phyloP scores from a whole-genome alignment of 1,284 basidiomycete species.

The Ganoderma meredithae region DNA sequence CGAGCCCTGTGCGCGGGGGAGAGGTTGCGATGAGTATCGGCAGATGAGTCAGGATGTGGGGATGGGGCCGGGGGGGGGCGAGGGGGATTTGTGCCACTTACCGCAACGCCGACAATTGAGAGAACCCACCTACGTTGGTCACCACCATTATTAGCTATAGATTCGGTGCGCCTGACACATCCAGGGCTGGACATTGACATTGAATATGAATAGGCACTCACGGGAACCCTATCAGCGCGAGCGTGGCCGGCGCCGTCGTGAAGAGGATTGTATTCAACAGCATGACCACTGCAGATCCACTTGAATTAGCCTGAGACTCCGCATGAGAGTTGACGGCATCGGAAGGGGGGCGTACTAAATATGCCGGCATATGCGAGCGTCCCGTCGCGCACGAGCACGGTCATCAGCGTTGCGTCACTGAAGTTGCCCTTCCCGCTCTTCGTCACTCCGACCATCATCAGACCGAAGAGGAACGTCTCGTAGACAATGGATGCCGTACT shows the following conservation, averaged over 20 bases:
- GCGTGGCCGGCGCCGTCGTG: slow-evolving; percentile 36
- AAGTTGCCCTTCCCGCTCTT: slow-evolving; percentile 37
- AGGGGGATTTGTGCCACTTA: slow-evolving; percentile 18
- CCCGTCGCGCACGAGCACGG: slow-evolving; percentile 46
- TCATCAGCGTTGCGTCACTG: slow-evolving; percentile 41
- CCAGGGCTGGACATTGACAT: too few relatives aligned
- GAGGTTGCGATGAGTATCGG: not conserved
- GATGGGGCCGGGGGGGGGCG: not conserved
- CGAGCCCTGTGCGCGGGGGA: slow-evolving; percentile 30
- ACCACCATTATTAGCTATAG: not conserved
- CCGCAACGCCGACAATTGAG: slow-evolving; percentile 36
- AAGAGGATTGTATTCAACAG: slow-evolving; percentile 39
- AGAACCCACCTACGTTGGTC: slow-evolving; percentile 35
- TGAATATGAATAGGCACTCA: slow-evolving; percentile 26
- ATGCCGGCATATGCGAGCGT: slow-evolving; percentile 40
- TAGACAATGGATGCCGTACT: slow-evolving; percentile 46
- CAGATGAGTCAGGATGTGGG: not conserved
- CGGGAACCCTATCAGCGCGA: slow-evolving; percentile 39
- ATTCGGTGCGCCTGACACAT: not conserved
- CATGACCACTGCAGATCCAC: slow-evolving; percentile 34
- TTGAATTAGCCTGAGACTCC: not conserved
- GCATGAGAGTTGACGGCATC: not conserved
- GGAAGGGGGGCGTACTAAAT: slow-evolving; percentile 32
- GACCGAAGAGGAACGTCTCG: slow-evolving; percentile 45
- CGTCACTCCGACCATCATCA: slow-evolving; percentile 45